Evolutionary conservation across 192 early-diverging fungal genomes (phyloP).

Genomic region (Gonapodya sp.): DNA sequence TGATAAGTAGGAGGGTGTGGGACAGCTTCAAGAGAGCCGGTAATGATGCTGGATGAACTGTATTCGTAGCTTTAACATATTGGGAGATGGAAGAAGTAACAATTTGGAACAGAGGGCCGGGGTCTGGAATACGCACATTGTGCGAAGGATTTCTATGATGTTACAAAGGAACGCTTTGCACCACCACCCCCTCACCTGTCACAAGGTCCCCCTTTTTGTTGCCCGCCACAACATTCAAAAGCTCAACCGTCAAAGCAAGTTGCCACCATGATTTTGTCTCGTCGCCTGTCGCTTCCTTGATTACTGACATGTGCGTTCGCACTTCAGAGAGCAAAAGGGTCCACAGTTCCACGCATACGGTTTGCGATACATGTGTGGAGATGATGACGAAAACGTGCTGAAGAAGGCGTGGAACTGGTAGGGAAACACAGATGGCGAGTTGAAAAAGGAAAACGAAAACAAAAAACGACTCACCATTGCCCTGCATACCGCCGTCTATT

Average conservation of each 20-base stretch:
- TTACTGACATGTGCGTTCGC: neutral
- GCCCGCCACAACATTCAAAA: neutral
- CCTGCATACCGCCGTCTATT: neutral
- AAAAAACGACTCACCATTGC: slow-evolving; percentile 12
- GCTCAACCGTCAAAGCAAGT: neutral
- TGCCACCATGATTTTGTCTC: neutral
- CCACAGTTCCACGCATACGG: neutral
- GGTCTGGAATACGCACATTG: too few relatives aligned
- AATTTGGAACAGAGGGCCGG: too few relatives aligned
- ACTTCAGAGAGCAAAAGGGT: neutral
- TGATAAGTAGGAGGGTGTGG: neutral
- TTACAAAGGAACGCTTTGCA: too few relatives aligned
- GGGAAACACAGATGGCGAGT: neutral
- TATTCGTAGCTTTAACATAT: too few relatives aligned
- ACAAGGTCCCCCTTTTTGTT: neutral
- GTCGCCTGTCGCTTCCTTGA: neutral
- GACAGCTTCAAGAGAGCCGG: too few relatives aligned
- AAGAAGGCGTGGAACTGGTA: slow-evolving; percentile 17
- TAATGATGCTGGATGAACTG: neutral
- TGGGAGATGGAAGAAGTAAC: too few relatives aligned
- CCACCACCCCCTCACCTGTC: neutral
- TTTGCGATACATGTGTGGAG: neutral
- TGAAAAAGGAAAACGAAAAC: neutral
- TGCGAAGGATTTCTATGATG: too few relatives aligned
- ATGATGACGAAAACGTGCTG: neutral